Evolutionary conservation across 2,329 filamentous ascomycete species (phyloP).

Genomic region (Fusarium nanum): DNA sequence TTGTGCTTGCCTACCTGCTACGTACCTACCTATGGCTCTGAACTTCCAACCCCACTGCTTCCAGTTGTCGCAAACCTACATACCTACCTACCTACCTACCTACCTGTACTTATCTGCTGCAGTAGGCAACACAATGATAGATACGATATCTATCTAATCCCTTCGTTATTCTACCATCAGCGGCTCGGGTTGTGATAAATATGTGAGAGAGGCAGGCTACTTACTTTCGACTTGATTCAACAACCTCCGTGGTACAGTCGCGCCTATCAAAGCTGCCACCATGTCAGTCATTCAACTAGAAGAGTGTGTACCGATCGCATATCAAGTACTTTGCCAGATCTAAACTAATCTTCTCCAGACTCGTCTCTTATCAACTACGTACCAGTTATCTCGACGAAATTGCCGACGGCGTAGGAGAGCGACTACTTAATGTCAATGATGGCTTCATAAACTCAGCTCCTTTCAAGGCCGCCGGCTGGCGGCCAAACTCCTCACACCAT

Average conservation of each 20-base stretch:
- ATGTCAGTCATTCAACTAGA: slow-evolving; percentile 56
- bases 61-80: background rate
- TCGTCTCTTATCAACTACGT: slow-evolving; percentile 85
- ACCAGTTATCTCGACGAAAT: slow-evolving; percentile 83
- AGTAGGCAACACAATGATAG: slow-evolving; percentile 4
- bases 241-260: slow-evolving; percentile 8
- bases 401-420: slow-evolving; percentile 85
- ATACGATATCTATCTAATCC: slow-evolving; percentile 9
- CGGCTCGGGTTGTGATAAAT: slow-evolving; percentile 6
- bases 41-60: slow-evolving; percentile 27
- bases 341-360: slow-evolving; percentile 59
- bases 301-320: slow-evolving; percentile 48
- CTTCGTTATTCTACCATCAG: background rate
- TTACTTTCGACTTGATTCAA: background rate
- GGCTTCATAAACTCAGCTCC: slow-evolving; percentile 81
- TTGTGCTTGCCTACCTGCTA: background rate
- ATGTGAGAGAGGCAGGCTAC: slow-evolving; percentile 30
- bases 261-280: slow-evolving; percentile 12
- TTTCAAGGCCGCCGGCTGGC: slow-evolving; percentile 87
- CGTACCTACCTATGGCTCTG: slow-evolving; percentile 20
- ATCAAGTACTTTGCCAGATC: background rate
- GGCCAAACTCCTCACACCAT: slow-evolving; percentile 76
- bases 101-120: slow-evolving; percentile 6
- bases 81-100: background rate
- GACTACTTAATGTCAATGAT: slow-evolving; percentile 84